Conservation (phyloP, 2,329 filamentous ascomycete species). For the Nemania sp. region DNA sequence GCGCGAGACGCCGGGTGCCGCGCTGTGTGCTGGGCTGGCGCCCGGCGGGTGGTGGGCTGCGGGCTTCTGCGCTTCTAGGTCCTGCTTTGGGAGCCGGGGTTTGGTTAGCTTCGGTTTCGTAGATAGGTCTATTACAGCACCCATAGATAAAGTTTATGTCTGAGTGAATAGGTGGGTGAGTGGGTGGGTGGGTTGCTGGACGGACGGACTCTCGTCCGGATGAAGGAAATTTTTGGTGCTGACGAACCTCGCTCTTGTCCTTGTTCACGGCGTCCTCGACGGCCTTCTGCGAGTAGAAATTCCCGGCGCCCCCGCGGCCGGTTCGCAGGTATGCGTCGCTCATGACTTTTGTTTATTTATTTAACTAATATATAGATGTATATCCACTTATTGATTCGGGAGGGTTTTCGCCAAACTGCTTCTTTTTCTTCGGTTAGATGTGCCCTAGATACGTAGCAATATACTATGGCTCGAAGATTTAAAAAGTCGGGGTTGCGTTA, state of each 20-base stretch:
- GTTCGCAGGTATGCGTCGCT: constrained; percentile 54
- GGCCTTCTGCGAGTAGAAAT: constrained; percentile 60
- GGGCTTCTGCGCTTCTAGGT: constrained; percentile 42
- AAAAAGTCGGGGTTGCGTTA: too few relatives aligned
- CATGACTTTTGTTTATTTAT: constrained; percentile 21
- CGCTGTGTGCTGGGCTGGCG: constrained; percentile 27
- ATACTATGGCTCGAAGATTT: too few relatives aligned
- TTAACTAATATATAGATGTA: background rate
- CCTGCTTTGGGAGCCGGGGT: constrained; percentile 25
- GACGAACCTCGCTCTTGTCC: constrained; percentile 32
- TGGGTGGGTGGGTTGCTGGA: background rate
- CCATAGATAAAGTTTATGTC: background rate
- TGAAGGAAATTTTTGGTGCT: background rate
- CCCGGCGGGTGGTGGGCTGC: background rate
- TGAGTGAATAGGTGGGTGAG: background rate
- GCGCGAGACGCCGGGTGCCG: constrained; percentile 23
- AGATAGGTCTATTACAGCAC: too few relatives aligned
- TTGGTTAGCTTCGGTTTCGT: background rate
- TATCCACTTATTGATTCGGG: background rate
- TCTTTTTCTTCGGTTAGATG: background rate
- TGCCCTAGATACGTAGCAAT: background rate
- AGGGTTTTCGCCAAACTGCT: background rate
- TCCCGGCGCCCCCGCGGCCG: constrained; percentile 68
- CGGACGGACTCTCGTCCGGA: too few relatives aligned
- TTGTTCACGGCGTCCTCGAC: constrained; percentile 49